These are phyloP conservation scores for Podila horticola DNA, from an alignment of 192 early-diverging fungal species.

Conservation along the genomic window DNA sequence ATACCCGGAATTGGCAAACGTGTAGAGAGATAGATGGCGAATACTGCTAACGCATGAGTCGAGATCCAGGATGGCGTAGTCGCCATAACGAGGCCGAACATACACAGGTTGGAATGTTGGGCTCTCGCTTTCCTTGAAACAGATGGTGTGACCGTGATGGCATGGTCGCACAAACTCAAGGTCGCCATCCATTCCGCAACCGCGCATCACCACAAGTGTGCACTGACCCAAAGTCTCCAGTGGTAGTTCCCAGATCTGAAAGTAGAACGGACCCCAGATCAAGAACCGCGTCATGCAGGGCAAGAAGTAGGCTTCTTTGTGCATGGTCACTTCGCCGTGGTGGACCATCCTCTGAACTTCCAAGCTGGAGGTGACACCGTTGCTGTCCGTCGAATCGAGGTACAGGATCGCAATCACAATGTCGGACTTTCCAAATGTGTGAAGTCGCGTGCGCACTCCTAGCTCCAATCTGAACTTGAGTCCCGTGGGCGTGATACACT, in stretches of 20 bases:
- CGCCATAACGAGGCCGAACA: not conserved
- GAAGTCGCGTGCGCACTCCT: not conserved
- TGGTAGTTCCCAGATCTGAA: constrained; percentile 2
- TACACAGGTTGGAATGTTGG: not conserved
- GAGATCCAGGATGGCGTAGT: not conserved
- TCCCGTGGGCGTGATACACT: not conserved
- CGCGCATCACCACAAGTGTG: not conserved
- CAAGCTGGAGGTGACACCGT: not conserved
- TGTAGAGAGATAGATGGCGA: not conserved
- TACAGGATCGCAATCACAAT: not conserved
- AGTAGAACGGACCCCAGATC: not conserved
- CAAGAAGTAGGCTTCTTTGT: not conserved
- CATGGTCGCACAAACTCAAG: not conserved
- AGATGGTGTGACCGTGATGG: not conserved
- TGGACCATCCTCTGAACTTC: not conserved
- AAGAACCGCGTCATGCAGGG: constrained; percentile 5
- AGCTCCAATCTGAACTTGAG: constrained; percentile 6
- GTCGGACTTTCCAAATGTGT: not conserved
- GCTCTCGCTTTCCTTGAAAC: not conserved
- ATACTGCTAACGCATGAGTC: constrained; percentile 3
- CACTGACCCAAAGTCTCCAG: not conserved
- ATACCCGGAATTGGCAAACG: not conserved
- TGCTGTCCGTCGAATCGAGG: not conserved
- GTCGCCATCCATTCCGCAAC: not conserved
- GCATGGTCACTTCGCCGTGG: not conserved